Evolutionary conservation across 768 basidiomycete genomes (phyloP).

Genomic region (Lentinus tigrinus): DNA sequence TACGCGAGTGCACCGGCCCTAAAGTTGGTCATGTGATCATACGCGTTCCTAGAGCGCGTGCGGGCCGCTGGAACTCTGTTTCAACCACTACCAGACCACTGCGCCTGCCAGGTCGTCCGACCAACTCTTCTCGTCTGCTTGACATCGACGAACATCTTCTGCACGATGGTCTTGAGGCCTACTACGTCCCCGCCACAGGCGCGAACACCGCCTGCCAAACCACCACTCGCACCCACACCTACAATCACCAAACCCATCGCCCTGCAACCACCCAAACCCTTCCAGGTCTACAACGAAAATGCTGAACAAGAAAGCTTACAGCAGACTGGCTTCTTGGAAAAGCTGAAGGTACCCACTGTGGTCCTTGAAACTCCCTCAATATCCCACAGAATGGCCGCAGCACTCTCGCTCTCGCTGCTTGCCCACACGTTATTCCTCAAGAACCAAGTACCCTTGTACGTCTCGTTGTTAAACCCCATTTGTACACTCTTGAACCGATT

Average conservation of each 20-base stretch:
- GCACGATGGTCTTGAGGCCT: too few relatives aligned
- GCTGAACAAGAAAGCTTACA: not conserved
- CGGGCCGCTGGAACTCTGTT: not conserved
- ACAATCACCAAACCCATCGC: not conserved
- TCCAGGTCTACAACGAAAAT: not conserved
- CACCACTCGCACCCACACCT: too few relatives aligned
- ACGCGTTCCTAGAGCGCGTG: not conserved
- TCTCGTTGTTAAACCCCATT: conserved; percentile 13
- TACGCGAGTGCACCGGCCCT: conserved; percentile 13
- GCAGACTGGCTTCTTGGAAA: not conserved
- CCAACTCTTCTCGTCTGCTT: too few relatives aligned
- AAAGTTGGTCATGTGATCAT: conserved; percentile 3
- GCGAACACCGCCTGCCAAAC: too few relatives aligned
- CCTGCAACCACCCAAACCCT: not conserved
- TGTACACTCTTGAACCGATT: not conserved
- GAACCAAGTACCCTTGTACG: conserved; percentile 77
- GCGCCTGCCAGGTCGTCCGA: not conserved
- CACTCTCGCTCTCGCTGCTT: conserved; percentile 59
- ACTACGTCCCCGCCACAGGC: too few relatives aligned
- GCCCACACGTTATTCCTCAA: conserved; percentile 77
- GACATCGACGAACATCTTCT: too few relatives aligned
- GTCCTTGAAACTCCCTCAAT: conserved; percentile 51
- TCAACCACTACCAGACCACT: not conserved
- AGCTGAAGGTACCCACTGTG: conserved; percentile 37
- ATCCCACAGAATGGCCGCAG: conserved; percentile 59